Evolutionary conservation across 2,329 filamentous ascomycete genomes (phyloP).

Genomic region (Microdochium trichocladiopsis): DNA sequence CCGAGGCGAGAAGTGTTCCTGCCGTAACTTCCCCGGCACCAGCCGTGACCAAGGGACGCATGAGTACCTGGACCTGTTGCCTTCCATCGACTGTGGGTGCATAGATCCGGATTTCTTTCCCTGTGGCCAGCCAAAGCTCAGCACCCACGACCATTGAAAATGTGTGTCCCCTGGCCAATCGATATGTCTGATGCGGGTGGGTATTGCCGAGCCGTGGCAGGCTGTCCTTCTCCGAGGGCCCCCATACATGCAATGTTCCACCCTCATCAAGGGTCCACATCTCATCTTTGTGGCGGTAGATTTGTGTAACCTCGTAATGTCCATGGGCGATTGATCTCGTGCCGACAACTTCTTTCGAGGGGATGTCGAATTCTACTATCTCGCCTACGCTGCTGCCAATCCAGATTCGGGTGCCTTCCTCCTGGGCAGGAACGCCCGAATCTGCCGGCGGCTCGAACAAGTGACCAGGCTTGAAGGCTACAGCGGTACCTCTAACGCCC

Average conservation of each 20-base stretch:
- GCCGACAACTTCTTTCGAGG: conserved; percentile 60
- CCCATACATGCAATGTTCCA: conserved; percentile 83
- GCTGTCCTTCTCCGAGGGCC: conserved; percentile 57
- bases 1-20: conserved; percentile 66
- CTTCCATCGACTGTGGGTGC: conserved; percentile 63
- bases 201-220: conserved; percentile 67
- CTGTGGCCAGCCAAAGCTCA: conserved; percentile 79
- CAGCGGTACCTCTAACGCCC: conserved; percentile 70
- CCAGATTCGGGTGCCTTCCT: conserved; percentile 81
- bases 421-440: conserved; percentile 50
- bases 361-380: conserved; percentile 80
- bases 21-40: conserved; percentile 82
- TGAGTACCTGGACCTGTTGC: conserved; percentile 66
- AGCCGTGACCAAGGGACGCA: conserved; percentile 62
- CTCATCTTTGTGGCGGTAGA: conserved; percentile 79
- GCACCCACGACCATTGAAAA: conserved; percentile 85
- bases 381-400: conserved; percentile 86
- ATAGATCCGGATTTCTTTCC: conserved; percentile 83
- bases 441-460: neutral
- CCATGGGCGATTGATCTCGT: conserved; percentile 68
- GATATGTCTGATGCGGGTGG: conserved; percentile 61
- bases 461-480: conserved; percentile 76
- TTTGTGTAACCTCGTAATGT: conserved; percentile 72
- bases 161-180: conserved; percentile 72
- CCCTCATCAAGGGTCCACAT: conserved; percentile 93